Evolutionary conservation across 2,329 filamentous ascomycete species (phyloP), one percentile per base, ranked within the genome.

Genomic region (Ceratocystis colombiana): DNA sequence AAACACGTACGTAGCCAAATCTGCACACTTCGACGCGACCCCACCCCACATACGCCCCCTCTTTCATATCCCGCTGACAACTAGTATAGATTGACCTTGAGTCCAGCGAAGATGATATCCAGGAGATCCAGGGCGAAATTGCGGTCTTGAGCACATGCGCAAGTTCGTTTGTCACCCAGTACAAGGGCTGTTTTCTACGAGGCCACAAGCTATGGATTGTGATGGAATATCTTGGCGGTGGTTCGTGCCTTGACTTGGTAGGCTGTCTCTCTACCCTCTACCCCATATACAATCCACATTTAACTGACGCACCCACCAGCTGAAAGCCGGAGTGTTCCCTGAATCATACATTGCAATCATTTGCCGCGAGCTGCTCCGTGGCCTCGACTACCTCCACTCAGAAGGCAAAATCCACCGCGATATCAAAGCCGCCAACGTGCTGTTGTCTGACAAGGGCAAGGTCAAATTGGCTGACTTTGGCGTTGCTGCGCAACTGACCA

Each of bases 181-280:
- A 99, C 81, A 95, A 92, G 75, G 89, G 90, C 25, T 96, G 92
- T 73, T 99, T 97, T 75, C 83, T 97, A n/a, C 86, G 90, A 71
- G 94, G 94, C 30, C 89, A 92, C 74, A 99, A 97, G 77, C 79
- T 99, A 79, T 99, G 94, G 94, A 99, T 99, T 73, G 90, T 97
- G 67, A 99, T 99, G 94, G 94, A 99, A 76, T 99, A 88, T 73
- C 79, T 99, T 10, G 94, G 94, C 5, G 94, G 94, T 69, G 94
- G 94, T 50, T 97, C 94, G 20, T 96, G 94, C 74, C 81, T 96
- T 70, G 94, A 99, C 75, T 76, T 99, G 79, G 89, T 96, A 83
- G 72, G 80, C 69, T 33, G 48, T 50, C 46, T 10, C n/a, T 10
- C 22, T 10, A 15, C 22, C 48, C 22, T 12, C 37, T 41, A 41